Evolutionary conservation across 2,329 filamentous ascomycete species (phyloP).

Genomic region (Xylariaceae sp.): DNA sequence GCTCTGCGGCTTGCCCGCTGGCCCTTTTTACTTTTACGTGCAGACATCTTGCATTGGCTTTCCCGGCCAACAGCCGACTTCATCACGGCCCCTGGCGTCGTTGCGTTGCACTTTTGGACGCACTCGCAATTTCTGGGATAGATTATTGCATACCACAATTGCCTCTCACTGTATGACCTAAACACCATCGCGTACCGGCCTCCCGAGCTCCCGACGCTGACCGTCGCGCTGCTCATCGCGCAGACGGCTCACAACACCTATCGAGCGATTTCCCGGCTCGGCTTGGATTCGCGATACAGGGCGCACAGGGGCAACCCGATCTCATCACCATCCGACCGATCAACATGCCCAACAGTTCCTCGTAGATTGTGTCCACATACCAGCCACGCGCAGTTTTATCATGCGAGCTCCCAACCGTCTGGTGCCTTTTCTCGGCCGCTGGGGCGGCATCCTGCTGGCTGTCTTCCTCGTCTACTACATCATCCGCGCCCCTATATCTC

Average conservation of each 20-base stretch:
- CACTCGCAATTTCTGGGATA: too few relatives aligned
- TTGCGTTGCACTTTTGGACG: too few relatives aligned
- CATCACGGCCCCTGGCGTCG: too few relatives aligned
- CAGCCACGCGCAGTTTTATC: conserved; percentile 19
- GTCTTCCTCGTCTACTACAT: conserved; percentile 33
- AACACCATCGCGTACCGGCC: background rate
- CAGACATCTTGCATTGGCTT: background rate
- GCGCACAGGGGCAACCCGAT: conserved; percentile 4
- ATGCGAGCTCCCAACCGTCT: conserved; percentile 30
- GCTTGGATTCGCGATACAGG: conserved; percentile 3
- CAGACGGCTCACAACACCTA: background rate
- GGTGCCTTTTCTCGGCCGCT: conserved; percentile 30
- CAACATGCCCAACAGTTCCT: conserved; percentile 27
- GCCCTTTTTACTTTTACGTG: conserved; percentile 17
- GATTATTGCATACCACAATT: background rate
- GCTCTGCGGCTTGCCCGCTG: conserved; percentile 17
- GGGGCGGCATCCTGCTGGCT: conserved; percentile 29
- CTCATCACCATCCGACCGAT: conserved; percentile 9
- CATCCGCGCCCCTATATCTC: conserved; percentile 28
- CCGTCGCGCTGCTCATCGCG: background rate
- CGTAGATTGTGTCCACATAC: conserved; percentile 24
- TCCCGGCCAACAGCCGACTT: too few relatives aligned
- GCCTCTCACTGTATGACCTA: background rate
- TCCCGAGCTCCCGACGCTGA: background rate
- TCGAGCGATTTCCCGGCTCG: background rate